Evolutionary conservation across 768 basidiomycete genomes (phyloP).

Genomic region (Calvatia gigantea): DNA sequence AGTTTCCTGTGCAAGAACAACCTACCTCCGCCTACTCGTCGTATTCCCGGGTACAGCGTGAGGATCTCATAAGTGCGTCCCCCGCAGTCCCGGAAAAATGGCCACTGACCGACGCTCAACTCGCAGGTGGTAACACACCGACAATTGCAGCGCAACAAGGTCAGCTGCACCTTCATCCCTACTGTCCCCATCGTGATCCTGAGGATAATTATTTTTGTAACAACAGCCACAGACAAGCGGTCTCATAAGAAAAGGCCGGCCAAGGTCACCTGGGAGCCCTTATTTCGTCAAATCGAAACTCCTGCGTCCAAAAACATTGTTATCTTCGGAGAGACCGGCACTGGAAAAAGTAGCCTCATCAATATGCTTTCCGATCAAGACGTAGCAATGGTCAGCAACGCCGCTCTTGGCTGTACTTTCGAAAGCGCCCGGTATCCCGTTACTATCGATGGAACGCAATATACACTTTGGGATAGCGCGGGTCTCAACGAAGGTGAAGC

Average conservation of each 20-base stretch:
- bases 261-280: background rate
- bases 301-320: constrained; percentile 24
- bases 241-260: background rate
- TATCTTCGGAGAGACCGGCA: constrained; percentile 38
- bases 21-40: no score
- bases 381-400: constrained; percentile 27
- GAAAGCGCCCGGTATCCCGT: constrained; percentile 21
- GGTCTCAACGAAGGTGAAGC: constrained; percentile 34
- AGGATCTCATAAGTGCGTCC: background rate
- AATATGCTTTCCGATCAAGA: constrained; percentile 31
- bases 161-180: constrained; percentile 18
- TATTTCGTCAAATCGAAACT: constrained; percentile 4
- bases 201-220: constrained; percentile 33
- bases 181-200: background rate
- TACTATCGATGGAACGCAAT: constrained; percentile 19
- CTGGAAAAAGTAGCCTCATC: constrained; percentile 39
- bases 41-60: no score
- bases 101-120: background rate
- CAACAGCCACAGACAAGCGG: background rate
- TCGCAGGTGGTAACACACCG: background rate
- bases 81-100: background rate
- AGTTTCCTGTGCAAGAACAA: background rate
- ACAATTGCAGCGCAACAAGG: background rate
- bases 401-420: constrained; percentile 34
- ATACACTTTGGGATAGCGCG: constrained; percentile 34